Conservation (phyloP, 306 rosid species). For the Quercus agrifolia region DNA sequence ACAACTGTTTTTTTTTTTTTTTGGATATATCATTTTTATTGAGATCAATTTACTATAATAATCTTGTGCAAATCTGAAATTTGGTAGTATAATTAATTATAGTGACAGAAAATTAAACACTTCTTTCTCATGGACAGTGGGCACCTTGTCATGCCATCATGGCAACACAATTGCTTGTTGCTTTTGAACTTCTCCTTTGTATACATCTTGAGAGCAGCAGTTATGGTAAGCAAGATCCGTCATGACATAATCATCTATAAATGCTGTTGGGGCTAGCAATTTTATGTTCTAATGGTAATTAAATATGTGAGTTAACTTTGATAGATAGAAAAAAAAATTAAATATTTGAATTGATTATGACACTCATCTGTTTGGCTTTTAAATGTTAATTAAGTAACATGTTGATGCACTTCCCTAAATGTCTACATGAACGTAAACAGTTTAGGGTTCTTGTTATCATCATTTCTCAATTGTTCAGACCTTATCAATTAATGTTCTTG, state of each 20-base stretch:
- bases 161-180: slow-evolving; percentile 81
- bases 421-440: slow-evolving; percentile 7
- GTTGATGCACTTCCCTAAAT: neutral
- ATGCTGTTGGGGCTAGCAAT: neutral
- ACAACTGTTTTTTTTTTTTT: neutral
- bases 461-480: neutral
- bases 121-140: slow-evolving; percentile 64
- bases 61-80: slow-evolving; percentile 10
- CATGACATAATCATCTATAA: neutral
- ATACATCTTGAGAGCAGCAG: slow-evolving; percentile 58
- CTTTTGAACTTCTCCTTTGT: slow-evolving; percentile 90
- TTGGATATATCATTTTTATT: slow-evolving; percentile 15
- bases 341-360: neutral
- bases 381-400: neutral
- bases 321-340: neutral
- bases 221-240: slow-evolving; percentile 50
- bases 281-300: neutral
- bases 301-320: neutral
- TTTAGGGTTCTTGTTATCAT: neutral
- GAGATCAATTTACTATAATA: neutral
- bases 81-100: neutral
- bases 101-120: slow-evolving; percentile 16
- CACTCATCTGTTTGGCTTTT: neutral
- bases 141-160: slow-evolving; percentile 90
- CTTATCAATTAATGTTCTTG: slow-evolving; percentile 6